These are phyloP conservation scores for Marasmius tenuissimus DNA, from an alignment of 1,284 basidiomycete genomes.

Conservation along the genomic window DNA sequence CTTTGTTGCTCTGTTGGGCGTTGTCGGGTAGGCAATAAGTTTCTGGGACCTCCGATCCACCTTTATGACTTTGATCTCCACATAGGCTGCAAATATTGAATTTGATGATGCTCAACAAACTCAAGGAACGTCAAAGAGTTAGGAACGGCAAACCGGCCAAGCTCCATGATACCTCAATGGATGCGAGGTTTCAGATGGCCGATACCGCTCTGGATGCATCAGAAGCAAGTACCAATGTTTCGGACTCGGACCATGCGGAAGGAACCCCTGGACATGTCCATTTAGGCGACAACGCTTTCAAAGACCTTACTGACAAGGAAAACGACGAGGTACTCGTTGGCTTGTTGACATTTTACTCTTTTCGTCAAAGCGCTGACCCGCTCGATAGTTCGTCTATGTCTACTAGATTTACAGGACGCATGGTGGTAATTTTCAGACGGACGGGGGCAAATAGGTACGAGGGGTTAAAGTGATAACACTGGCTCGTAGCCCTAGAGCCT, in stretches of 20 bases:
- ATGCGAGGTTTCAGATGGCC: constrained; percentile 8
- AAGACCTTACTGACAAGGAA: constrained; percentile 13
- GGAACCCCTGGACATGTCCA: background rate
- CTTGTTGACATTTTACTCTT: background rate
- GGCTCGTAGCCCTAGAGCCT: too few species aligned
- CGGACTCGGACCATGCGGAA: background rate
- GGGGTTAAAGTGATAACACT: too few species aligned
- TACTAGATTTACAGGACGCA: background rate
- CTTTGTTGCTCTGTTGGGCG: constrained; percentile 12
- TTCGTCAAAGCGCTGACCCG: background rate
- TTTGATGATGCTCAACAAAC: constrained; percentile 10
- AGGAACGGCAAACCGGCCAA: constrained; percentile 13
- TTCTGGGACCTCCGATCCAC: background rate
- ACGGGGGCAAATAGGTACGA: too few species aligned
- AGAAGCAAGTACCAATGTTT: background rate
- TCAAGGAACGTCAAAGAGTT: constrained; percentile 10
- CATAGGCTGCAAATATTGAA: constrained; percentile 9
- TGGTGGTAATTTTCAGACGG: too few species aligned
- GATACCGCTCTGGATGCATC: background rate
- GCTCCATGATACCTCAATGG: constrained; percentile 14
- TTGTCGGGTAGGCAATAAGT: constrained; percentile 2
- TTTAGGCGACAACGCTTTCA: constrained; percentile 11
- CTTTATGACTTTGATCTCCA: background rate
- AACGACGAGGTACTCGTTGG: constrained; percentile 15
- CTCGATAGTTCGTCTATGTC: background rate